Evolutionary conservation across 345 rosid species (phyloP).

Genomic region (Euphorbia pulcherrima): DNA sequence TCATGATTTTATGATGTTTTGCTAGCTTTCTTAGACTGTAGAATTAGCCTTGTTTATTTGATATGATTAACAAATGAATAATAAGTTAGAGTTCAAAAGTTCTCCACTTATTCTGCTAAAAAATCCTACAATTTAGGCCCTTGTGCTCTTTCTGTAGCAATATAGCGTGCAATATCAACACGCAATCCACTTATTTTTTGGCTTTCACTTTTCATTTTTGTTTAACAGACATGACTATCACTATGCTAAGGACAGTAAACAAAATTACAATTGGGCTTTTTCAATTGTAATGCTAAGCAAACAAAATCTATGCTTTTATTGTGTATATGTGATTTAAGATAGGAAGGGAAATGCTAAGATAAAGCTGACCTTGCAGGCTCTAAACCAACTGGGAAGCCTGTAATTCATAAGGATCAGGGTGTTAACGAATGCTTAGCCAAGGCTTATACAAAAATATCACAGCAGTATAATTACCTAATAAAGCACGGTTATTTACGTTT

Average conservation of each 20-base stretch:
- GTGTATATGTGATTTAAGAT: background rate
- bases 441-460: background rate
- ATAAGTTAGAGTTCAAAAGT: no score
- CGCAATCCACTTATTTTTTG: background rate
- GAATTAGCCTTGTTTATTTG: no score
- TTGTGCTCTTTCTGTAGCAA: background rate
- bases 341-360: background rate
- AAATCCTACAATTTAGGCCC: background rate
- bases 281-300: background rate
- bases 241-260: no score
- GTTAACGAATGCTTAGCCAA: background rate
- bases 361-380: slow-evolving; percentile 24
- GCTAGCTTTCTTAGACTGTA: no score
- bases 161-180: background rate
- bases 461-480: slow-evolving; percentile 22
- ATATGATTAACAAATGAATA: no score
- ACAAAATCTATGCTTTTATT: background rate
- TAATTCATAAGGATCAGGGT: background rate
- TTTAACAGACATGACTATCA: background rate
- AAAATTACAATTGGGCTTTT: background rate
- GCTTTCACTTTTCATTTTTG: background rate
- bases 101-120: no score
- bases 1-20: no score
- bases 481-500: slow-evolving; percentile 16
- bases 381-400: slow-evolving; percentile 20